Percentiles rank a stretch among this genome's conserved stretches.
Evolutionary conservation across 805 yeast species (phyloP).

Genomic region (Jamesozyma gamospora): DNA sequence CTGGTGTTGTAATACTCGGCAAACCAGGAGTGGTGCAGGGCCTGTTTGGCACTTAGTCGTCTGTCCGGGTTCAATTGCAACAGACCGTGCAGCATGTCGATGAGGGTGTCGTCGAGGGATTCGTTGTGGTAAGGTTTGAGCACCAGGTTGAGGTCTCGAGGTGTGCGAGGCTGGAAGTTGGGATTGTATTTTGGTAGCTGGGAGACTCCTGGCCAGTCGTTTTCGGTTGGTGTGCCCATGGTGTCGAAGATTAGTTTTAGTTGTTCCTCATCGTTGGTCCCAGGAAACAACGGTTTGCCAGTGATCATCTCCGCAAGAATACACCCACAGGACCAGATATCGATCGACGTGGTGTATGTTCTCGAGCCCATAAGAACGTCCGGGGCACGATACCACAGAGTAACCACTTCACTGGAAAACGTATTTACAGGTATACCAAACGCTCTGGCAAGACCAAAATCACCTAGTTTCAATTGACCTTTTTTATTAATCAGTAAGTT

Average conservation of each 20-base stretch:
- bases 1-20: conserved; percentile 23
- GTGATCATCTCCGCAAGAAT: conserved; percentile 97
- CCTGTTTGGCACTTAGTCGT: conserved; percentile 43
- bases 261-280: conserved; percentile 96
- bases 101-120: conserved; percentile 20
- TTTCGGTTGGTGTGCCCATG: conserved; percentile 90
- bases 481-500: conserved; percentile 89
- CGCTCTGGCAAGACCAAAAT: conserved; percentile 93
- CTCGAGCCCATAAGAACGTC: conserved; percentile 93
- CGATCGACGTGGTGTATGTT: conserved; percentile 95
- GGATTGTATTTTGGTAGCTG: conserved; percentile 87
- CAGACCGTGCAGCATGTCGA: conserved; percentile 29
- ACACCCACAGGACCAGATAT: conserved; percentile 98
- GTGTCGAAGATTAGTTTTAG: conserved; percentile 85
- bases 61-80: conserved; percentile 45
- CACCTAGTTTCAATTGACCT: conserved; percentile 83
- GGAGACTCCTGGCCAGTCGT: conserved; percentile 88
- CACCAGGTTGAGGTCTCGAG: conserved; percentile 45
- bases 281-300: conserved; percentile 90
- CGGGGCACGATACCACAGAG: conserved; percentile 96
- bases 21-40: conserved; percentile 37
- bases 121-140: conserved; percentile 24
- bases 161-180: conserved; percentile 84
- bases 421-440: conserved; percentile 96
- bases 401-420: conserved; percentile 95